These are phyloP conservation scores for Yamadazyma jaroonii DNA, from an alignment of 1,139 yeast genomes.

Conservation along the genomic window DNA sequence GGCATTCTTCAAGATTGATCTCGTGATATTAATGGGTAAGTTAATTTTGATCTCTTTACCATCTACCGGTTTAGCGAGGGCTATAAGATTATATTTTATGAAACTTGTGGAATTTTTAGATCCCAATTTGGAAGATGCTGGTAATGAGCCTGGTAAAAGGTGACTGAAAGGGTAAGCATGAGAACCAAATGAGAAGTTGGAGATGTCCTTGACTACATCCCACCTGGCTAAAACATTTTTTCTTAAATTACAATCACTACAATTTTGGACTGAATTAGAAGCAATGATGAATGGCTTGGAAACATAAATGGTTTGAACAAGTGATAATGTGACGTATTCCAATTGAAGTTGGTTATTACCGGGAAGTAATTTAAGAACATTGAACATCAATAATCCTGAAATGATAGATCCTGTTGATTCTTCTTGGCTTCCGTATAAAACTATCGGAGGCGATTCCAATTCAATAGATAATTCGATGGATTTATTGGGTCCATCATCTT, in stretches of 20 bases:
- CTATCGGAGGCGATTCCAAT: conserved; percentile 88
- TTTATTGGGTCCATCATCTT: not conserved
- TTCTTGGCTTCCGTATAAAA: conserved; percentile 72
- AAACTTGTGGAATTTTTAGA: conserved; percentile 49
- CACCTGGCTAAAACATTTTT: conserved; percentile 73
- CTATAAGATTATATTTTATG: conserved; percentile 73
- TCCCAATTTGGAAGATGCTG: conserved; percentile 71
- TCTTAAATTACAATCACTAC: conserved; percentile 55
- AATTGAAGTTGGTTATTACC: conserved; percentile 26
- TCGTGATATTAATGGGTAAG: conserved; percentile 71
- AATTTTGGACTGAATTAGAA: conserved; percentile 46
- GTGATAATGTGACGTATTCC: conserved; percentile 56
- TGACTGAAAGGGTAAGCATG: conserved; percentile 96
- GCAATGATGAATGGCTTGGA: conserved; percentile 65
- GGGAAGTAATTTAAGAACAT: conserved; percentile 11
- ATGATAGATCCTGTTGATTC: conserved; percentile 86
- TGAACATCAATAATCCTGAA: conserved; percentile 61
- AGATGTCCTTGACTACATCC: conserved; percentile 69
- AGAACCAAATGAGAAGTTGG: conserved; percentile 57
- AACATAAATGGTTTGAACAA: conserved; percentile 67
- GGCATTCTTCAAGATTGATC: conserved; percentile 79
- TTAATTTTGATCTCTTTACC: conserved; percentile 38
- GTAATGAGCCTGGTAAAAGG: conserved; percentile 83
- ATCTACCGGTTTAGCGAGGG: conserved; percentile 39
- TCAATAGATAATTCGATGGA: conserved; percentile 47